Percentiles rank a stretch among this genome's conserved stretches.
Evolutionary conservation across 106 monocot genomes (phyloP).

Genomic region (Allium sativum): DNA sequence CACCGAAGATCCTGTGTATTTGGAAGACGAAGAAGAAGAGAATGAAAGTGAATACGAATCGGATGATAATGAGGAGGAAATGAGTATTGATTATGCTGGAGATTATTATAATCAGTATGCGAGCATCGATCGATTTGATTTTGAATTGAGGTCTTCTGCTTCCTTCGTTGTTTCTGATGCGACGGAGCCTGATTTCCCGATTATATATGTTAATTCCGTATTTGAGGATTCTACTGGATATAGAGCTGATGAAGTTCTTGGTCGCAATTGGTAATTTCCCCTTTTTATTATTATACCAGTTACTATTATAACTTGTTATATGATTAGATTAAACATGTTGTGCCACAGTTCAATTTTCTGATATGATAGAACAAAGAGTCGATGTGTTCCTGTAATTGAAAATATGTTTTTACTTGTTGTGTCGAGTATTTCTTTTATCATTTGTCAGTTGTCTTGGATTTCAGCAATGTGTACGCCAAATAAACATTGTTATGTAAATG

Average conservation of each 20-base stretch:
- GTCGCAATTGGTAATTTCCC: conserved; percentile 62
- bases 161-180: conserved; percentile 86
- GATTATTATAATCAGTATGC: background rate
- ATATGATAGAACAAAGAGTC: no score
- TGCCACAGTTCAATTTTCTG: no score
- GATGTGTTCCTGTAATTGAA: no score
- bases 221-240: conserved; percentile 82
- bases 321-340: no score
- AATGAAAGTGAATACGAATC: conserved; percentile 9
- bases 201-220: conserved; percentile 86
- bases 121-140: conserved; percentile 9
- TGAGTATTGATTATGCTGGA: background rate
- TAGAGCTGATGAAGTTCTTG: conserved; percentile 84
- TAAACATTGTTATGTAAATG: no score
- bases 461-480: no score
- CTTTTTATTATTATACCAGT: background rate
- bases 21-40: background rate
- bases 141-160: conserved; percentile 23
- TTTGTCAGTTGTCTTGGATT: no score
- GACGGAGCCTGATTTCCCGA: conserved; percentile 65
- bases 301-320: no score
- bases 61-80: conserved; percentile 18
- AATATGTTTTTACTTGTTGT: no score
- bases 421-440: no score
- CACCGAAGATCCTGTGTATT: background rate